Base-by-base conservation (phyloP, 139 green algal genomes). In the Desmodesmus armatus region DNA sequence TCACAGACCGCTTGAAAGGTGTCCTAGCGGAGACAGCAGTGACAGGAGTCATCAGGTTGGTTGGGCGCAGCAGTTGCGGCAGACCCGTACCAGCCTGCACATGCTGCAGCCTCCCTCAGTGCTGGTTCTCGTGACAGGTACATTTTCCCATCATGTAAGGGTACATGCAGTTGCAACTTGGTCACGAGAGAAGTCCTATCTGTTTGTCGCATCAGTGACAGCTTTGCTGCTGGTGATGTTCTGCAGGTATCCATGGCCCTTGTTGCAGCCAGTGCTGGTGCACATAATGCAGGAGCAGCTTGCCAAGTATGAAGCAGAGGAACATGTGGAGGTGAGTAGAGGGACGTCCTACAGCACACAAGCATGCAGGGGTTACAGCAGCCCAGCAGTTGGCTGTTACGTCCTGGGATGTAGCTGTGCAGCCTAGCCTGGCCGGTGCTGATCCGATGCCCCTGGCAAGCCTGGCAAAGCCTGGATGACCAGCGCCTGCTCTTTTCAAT, bases 11-110 rank as follows among this genome's bases (percentile, higher is more conserved):
- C n/a, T 49, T 80, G 13, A 67, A 47, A 41, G 73, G 73, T 29
- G 73, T 80, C 31, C 49, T 80, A 17, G 73, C 73, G 67, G 73
- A 80, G 67, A 80, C 49, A 69, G 73, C 73, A 19, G 66, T 47
- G 31, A 67, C 73, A 69, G 73, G 73, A 31, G 49, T 51, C 37
- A 75, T 75, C 25, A 37, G 47, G 47, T 55, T 7, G 13, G 7
- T 7, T 7, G 7, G 47, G 47, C 11, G 17, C 13, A 17, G 17
- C 60, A n/a, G 60, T 69, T 29, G 60, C 11, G 27, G 13, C 60
- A 69, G 11, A 9, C 15, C 25, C 11, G 7, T 11, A 29, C 5
- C 25, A 33, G 60, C 25, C 60, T 7, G 60, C 60, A n/a, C 25
- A 29, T 55, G 40, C 69, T 55, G 69, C 69, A 77, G 69, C 69